Conservation (phyloP, 768 basidiomycete genomes). For the Naganishia kalamii region DNA sequence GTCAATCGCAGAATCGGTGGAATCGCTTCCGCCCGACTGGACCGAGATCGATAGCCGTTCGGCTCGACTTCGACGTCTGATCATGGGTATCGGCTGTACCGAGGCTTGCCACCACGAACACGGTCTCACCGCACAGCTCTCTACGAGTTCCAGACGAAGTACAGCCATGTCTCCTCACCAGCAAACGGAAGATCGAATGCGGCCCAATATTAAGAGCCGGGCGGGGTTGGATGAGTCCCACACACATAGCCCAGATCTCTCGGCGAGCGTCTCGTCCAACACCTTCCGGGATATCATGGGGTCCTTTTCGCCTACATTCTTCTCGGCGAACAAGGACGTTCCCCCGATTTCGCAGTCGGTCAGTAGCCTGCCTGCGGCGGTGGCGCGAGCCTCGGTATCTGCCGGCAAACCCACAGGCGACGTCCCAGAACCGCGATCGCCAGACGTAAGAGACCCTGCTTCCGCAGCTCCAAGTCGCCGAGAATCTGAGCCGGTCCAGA, state of each 20-base stretch:
- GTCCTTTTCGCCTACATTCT: constrained; percentile 8
- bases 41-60: constrained; percentile 4
- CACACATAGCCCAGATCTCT: not conserved
- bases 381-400: not conserved
- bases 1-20: constrained; percentile 15
- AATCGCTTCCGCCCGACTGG: not conserved
- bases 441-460: constrained; percentile 12
- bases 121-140: not conserved
- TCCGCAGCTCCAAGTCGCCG: not conserved
- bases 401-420: constrained; percentile 6
- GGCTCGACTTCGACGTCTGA: constrained; percentile 6
- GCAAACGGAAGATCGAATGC: not conserved
- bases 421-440: constrained; percentile 3
- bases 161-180: not conserved
- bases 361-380: constrained; percentile 9
- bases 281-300: constrained; percentile 13
- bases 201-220: not conserved
- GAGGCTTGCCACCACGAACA: constrained; percentile 1
- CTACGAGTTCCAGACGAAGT: not conserved
- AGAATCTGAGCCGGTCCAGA: constrained; percentile 21
- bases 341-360: constrained; percentile 8
- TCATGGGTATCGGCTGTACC: not conserved
- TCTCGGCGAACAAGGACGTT: constrained; percentile 8
- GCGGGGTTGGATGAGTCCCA: not conserved
- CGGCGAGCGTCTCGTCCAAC: not conserved